Evolutionary conservation across 2,329 filamentous ascomycete genomes (phyloP).

Genomic region (Ascosphaera aggregata): DNA sequence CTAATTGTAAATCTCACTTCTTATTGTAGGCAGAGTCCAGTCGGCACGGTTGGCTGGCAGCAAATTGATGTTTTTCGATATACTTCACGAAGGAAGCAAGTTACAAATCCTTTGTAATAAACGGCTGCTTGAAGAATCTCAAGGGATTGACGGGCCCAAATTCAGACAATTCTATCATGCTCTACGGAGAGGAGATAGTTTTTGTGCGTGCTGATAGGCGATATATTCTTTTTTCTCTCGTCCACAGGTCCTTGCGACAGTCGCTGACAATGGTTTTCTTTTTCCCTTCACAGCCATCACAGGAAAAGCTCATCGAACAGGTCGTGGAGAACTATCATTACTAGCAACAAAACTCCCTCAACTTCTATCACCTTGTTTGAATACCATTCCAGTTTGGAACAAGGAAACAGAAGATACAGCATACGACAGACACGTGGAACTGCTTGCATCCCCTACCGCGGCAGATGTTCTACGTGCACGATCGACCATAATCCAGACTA

Average conservation of each 20-base stretch:
- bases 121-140: conserved; percentile 18
- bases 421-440: conserved; percentile 62
- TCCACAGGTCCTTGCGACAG: conserved; percentile 1
- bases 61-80: conserved; percentile 65
- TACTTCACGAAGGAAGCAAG: conserved; percentile 46
- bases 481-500: conserved; percentile 73
- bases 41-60: conserved; percentile 48
- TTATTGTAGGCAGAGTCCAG: conserved; percentile 52
- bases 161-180: conserved; percentile 40
- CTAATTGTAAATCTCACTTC: too few relatives aligned
- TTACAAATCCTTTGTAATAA: conserved; percentile 59
- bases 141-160: conserved; percentile 15
- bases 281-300: conserved; percentile 31
- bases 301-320: conserved; percentile 46
- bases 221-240: conserved; percentile 2
- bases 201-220: conserved; percentile 33
- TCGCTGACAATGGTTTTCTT: background rate
- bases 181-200: conserved; percentile 59
- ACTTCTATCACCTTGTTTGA: conserved; percentile 54
- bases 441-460: conserved; percentile 55
- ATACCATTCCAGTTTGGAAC: conserved; percentile 50
- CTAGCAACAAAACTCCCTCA: conserved; percentile 42
- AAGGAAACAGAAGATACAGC: conserved; percentile 48
- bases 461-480: conserved; percentile 57
- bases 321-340: conserved; percentile 54